Base-by-base conservation (phyloP, 441 rosid genomes). In the Oxalis stricta region DNA sequence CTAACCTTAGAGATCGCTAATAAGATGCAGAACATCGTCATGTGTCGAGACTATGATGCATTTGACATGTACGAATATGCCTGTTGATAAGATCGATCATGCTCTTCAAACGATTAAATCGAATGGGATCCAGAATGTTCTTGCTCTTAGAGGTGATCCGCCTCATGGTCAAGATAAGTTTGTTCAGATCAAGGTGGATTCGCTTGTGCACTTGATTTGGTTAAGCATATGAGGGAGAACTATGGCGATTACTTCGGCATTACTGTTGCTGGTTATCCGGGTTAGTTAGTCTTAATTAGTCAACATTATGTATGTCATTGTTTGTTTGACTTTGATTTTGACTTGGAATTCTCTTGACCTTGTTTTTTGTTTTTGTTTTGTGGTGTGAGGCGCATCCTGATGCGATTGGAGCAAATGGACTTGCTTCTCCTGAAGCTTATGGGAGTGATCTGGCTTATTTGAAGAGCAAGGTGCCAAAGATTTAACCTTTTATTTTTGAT, bases 1-100 rank as follows among this genome's bases (percentile, higher is more conserved):
- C 77, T 91, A 7, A 86, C 96, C 3, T 73, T 91, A 2, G 93
- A 86, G 37, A 91, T 91, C 60, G 91, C 96, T 34, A 83, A 85
- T 35, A 65, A 60, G 78, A 91, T 91, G 99, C 99, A 91, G 77
- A 91, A 86, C 63, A 73, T 72, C 22, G 52, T 91, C 57, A n/a
- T 86, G 99, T 52, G 96, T 91, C 0, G 96, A 91, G 79, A 71
- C 88, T n/a, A 86, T 91, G 99, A 91, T 92, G 99, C 99, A 91
- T 41, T 87, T 91, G 33, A 86, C 99, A 32, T 91, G 99, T 46
- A 86, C 96, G 21, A 91, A 91, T 55, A 91, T 91, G 99, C 99
- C 95, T 0, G 67, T 91, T 0, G 88, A 86, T 61, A 77, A 81
- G 82, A 86, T 91, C 44, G 95, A 91, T 19, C 84, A 83, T 34